phyloP scores from a whole-genome alignment of 2,329 filamentous ascomycete genomes.

The Monosporascus sp. region DNA sequence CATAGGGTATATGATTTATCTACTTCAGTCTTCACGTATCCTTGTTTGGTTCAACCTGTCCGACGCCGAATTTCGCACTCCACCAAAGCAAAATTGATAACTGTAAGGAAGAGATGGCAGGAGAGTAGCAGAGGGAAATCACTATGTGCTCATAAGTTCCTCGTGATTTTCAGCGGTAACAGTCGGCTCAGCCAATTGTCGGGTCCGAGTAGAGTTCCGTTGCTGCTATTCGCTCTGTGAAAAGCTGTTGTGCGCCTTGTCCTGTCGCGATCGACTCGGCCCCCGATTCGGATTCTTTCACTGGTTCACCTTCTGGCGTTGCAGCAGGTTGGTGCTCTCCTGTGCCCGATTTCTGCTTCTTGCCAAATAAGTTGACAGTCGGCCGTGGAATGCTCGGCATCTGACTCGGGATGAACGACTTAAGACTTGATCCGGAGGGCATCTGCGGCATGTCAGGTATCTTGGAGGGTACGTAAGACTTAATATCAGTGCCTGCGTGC shows the following conservation, averaged over 20 bases:
- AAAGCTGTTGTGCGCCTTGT: background rate
- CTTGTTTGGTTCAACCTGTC: no score
- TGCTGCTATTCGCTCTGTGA: background rate
- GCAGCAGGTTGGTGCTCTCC: background rate
- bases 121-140: no score
- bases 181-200: background rate
- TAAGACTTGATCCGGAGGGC: slow-evolving; percentile 28
- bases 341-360: slow-evolving; percentile 7
- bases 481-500: slow-evolving; percentile 40
- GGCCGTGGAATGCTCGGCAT: slow-evolving; percentile 28
- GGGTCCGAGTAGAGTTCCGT: background rate
- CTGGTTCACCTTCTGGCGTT: background rate
- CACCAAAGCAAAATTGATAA: no score
- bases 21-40: no score
- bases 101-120: no score
- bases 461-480: slow-evolving; percentile 40
- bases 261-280: slow-evolving; percentile 3
- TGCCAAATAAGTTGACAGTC: slow-evolving; percentile 19
- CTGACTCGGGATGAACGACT: slow-evolving; percentile 25
- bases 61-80: no score
- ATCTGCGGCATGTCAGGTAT: slow-evolving; percentile 31
- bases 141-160: background rate
- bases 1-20: no score
- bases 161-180: background rate
- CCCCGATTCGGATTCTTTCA: background rate